Evolutionary conservation across 805 yeast genomes (phyloP).

Genomic region (Candida verbasci): DNA sequence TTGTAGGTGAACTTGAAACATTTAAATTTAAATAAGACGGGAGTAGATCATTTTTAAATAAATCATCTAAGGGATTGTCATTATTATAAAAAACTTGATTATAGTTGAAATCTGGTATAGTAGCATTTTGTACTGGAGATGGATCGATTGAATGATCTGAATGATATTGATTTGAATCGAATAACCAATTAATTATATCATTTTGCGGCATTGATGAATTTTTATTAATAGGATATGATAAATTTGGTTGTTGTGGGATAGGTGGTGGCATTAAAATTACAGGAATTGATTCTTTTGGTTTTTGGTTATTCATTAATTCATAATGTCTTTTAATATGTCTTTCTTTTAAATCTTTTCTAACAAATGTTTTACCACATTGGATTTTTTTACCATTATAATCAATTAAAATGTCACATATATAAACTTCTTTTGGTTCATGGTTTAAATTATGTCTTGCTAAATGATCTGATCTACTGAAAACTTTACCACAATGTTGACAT

Average conservation of each 20-base stretch:
- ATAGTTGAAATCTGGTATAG: conserved; percentile 13
- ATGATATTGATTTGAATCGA: conserved; percentile 14
- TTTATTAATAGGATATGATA: neutral
- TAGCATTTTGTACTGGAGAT: neutral
- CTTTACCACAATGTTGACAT: conserved; percentile 47
- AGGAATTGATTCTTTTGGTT: neutral
- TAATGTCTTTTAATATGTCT: conserved; percentile 32
- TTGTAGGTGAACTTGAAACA: conserved; percentile 29
- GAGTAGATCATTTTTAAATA: conserved; percentile 12
- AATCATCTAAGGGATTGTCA: conserved; percentile 38
- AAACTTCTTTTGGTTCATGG: conserved; percentile 52
- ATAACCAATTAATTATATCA: conserved; percentile 39
- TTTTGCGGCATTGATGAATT: conserved; percentile 19
- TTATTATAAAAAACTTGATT: conserved; percentile 33
- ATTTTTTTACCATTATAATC: conserved; percentile 34
- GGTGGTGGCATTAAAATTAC: neutral
- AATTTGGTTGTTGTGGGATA: neutral
- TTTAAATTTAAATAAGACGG: conserved; percentile 8
- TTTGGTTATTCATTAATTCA: conserved; percentile 7
- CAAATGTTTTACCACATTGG: conserved; percentile 57
- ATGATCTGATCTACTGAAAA: conserved; percentile 60
- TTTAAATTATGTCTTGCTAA: conserved; percentile 60
- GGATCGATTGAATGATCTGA: neutral
- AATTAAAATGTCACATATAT: conserved; percentile 48
- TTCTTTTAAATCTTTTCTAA: conserved; percentile 52